A percentile compares a stretch with the other conserved stretches of the same genome.
Evolutionary conservation across 2,329 filamentous ascomycete species (phyloP).

Genomic region (Colletotrichum shisoi): DNA sequence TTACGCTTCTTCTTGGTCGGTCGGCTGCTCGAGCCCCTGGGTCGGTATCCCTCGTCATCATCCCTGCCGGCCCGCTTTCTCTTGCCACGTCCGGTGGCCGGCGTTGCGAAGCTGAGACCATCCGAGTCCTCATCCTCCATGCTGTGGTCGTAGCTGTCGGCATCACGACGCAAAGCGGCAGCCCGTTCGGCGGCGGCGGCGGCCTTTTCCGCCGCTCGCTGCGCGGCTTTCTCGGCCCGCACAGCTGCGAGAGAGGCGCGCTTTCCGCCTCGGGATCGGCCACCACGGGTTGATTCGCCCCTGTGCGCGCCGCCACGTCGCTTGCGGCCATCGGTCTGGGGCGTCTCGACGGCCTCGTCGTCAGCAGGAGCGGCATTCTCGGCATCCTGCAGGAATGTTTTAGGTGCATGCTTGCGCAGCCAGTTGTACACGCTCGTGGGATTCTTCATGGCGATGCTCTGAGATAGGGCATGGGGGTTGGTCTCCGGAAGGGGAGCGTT

Average conservation of each 20-base stretch:
- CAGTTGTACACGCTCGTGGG: slow-evolving; percentile 95
- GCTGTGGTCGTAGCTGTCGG: slow-evolving; percentile 35
- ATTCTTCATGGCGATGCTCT: slow-evolving; percentile 63
- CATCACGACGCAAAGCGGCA: slow-evolving; percentile 45
- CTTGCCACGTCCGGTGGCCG: slow-evolving; percentile 50
- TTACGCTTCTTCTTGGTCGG: slow-evolving; percentile 67
- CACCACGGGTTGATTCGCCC: slow-evolving; percentile 35
- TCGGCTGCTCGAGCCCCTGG: slow-evolving; percentile 60
- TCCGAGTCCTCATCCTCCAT: slow-evolving; percentile 33
- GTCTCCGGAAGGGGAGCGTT: slow-evolving; percentile 44
- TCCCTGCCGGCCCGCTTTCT: slow-evolving; percentile 55
- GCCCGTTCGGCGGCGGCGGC: slow-evolving; percentile 44
- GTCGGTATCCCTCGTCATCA: slow-evolving; percentile 68
- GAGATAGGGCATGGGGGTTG: slow-evolving; percentile 52
- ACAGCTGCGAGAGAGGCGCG: slow-evolving; percentile 48
- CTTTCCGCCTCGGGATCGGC: slow-evolving; percentile 41
- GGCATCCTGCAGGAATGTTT: slow-evolving; percentile 83
- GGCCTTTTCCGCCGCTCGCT: slow-evolving; percentile 51
- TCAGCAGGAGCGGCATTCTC: slow-evolving; percentile 55
- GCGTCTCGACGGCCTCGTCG: slow-evolving; percentile 49
- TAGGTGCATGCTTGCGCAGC: slow-evolving; percentile 84
- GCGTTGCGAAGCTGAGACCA: slow-evolving; percentile 44
- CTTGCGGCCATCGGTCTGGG: slow-evolving; percentile 41
- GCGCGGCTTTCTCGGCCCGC: slow-evolving; percentile 47
- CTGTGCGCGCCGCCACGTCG: slow-evolving; percentile 38